Base-by-base conservation (phyloP, 163 green algal species). In the Smithsoniella earleae region DNA sequence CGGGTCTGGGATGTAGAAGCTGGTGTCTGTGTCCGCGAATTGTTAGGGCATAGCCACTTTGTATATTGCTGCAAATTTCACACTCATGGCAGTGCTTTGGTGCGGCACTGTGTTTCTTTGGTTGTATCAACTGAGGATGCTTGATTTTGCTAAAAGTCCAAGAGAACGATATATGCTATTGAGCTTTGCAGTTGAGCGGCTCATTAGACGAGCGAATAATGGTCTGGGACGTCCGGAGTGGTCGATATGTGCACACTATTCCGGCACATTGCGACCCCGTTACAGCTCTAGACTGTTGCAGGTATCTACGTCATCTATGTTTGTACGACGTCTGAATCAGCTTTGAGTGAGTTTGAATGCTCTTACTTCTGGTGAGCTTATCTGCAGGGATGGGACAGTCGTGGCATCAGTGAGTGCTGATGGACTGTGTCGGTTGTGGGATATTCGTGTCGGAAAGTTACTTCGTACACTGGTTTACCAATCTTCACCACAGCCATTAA, bases 51-150 rank as follows among this genome's bases (percentile, higher is more conserved):
- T 80, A 96, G 91, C 0, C 88, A 95, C 80, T 95, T 90, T 77
- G 91, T 95, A 2, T 91, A 94, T 52, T 96, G 87, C 77, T 91
- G 85, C 73, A 84, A 83, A 40, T 96, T 96, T 80, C 87, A 89
- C 74, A 74, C 86, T 2, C 66, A 82, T 20, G 85, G 82, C 8
- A 87, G 93, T 66, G 76, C 95, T 30, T 77, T 96, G 78, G 88
- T 93, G 62, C 5, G 46, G 20, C 36, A 2, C 16, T 34, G 43
- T 37, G 38, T 34, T 33, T 28, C 2, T 36, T 4, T 43, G 27
- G 25, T 8, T 44, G 28, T 18, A 72, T 43, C 1, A 20, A 27
- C 4, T 4, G 2, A 20, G 2, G 0, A 27, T 4, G 10, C 27
- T 28, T 31, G 49, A 36, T 6, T 77, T 27, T 31, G 18, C 13